These are phyloP conservation scores for Suhomyces bribrorum DNA, from an alignment of 1,139 yeast species.

Conservation along the genomic window DNA sequence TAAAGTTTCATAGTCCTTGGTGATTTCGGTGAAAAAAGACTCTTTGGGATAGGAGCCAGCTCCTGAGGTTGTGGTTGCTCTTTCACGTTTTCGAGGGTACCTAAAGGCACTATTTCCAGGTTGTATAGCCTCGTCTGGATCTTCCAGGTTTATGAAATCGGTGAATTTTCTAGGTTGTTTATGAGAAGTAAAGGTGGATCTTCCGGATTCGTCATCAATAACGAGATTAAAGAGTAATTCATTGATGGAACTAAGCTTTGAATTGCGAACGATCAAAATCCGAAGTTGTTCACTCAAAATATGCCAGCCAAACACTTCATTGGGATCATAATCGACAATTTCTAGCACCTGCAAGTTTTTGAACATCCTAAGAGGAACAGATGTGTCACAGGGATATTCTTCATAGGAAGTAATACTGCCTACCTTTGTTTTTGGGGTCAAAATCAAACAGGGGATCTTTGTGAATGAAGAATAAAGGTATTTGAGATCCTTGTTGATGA, in stretches of 20 bases:
- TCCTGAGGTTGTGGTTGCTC: constrained; percentile 29
- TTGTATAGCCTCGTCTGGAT: constrained; percentile 9
- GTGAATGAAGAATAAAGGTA: constrained; percentile 67
- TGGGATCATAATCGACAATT: constrained; percentile 59
- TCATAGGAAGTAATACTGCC: constrained; percentile 60
- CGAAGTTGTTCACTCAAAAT: constrained; percentile 54
- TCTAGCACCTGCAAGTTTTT: constrained; percentile 65
- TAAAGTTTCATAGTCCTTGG: constrained; percentile 25
- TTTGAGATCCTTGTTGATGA: constrained; percentile 49
- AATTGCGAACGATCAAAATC: constrained; percentile 53
- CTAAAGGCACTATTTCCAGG: constrained; percentile 26
- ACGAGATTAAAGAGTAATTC: constrained; percentile 55
- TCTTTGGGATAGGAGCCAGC: constrained; percentile 33
- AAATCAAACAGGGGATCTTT: constrained; percentile 61
- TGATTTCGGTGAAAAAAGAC: constrained; percentile 16
- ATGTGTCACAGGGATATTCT: constrained; percentile 71
- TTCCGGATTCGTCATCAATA: constrained; percentile 54
- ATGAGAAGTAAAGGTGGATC: constrained; percentile 39
- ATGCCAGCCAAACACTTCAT: constrained; percentile 69
- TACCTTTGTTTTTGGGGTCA: constrained; percentile 60
- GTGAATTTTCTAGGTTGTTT: constrained; percentile 21
- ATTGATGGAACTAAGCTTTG: constrained; percentile 51
- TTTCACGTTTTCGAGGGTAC: constrained; percentile 24
- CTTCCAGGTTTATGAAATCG: constrained; percentile 13
- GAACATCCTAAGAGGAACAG: constrained; percentile 62